A percentile compares a stretch with the other conserved stretches of the same genome.
These are phyloP conservation scores for Letharia columbiana DNA, from an alignment of 495 filamentous ascomycete genomes.

Conservation along the genomic window DNA sequence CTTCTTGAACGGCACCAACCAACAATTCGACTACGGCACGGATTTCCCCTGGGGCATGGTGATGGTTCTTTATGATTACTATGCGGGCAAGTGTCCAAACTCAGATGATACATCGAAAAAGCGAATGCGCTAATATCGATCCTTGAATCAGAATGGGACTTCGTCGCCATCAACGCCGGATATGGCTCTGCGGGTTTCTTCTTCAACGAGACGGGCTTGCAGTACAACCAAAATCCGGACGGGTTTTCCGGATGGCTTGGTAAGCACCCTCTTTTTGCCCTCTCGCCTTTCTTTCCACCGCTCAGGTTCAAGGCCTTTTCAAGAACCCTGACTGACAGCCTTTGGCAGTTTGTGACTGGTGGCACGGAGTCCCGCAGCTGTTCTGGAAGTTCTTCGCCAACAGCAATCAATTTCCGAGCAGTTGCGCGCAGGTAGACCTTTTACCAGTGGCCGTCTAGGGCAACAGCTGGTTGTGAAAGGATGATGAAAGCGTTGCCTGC, in stretches of 20 bases:
- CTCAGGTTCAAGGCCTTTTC: not conserved
- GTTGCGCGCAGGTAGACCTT: slow-evolving; percentile 40
- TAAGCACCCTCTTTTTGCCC: slow-evolving; percentile 23
- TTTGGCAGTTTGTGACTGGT: slow-evolving; percentile 46
- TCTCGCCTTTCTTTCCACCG: not conserved
- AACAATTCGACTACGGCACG: slow-evolving; percentile 32
- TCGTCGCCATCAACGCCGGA: slow-evolving; percentile 38
- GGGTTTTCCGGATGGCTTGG: slow-evolving; percentile 46
- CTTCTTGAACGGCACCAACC: slow-evolving; percentile 39
- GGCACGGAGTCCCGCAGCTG: slow-evolving; percentile 45
- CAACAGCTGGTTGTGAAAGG: not conserved
- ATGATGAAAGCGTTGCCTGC: too few relatives aligned
- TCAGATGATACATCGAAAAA: not conserved
- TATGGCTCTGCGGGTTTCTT: slow-evolving; percentile 34
- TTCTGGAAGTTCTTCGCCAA: slow-evolving; percentile 39
- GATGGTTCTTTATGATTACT: slow-evolving; percentile 25
- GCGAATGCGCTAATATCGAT: not conserved
- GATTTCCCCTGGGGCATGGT: slow-evolving; percentile 36
- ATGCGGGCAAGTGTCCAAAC: slow-evolving; percentile 21
- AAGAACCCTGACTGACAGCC: too few relatives aligned
- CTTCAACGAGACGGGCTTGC: slow-evolving; percentile 32
- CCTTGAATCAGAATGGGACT: slow-evolving; percentile 19
- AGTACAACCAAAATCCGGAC: slow-evolving; percentile 18
- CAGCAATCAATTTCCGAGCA: slow-evolving; percentile 31
- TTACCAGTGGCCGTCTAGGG: slow-evolving; percentile 11